Evolutionary conservation across 208 protist species (phyloP), one percentile per base, ranked within the genome.

Genomic region (Balamuthia mandrillaris): DNA sequence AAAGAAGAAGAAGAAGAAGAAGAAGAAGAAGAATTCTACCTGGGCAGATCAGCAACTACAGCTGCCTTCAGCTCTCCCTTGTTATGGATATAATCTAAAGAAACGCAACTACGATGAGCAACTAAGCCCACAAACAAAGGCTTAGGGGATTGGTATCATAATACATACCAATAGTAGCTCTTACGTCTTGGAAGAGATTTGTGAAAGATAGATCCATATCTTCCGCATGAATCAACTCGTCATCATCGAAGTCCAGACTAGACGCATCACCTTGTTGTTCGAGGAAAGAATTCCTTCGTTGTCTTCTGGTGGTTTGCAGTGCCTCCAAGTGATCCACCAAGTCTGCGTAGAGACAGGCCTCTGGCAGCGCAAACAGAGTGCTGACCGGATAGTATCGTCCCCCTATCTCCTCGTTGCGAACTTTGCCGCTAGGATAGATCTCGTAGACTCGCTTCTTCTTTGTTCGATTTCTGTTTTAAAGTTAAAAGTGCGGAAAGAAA

Each of bases 281-380:
- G n/a, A n/a, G n/a, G n/a, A n/a, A n/a, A 44, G 45, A 66, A 4
- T 33, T 21, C 31, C 54, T 24, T 1, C 61, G 1, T 4, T 42
- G 33, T 27, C 58, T 27, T 2, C 42, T 1, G 35, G 33, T 51
- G 47, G 21, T 39, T 70, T 27, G 37, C 2, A 37, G n/a, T 2
- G 42, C 6, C 9, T 89, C 87, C 21, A 90, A 44, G 49, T 84
- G 60, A 24, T 88, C 54, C n/a, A 90, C 81, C 7, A 90, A 37
- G 65, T 90, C 86, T 31, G 49, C 49, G 33, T 89, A 90, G 33
- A 90, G 52, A 49, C 88, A 89, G 18, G 88, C 88, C 68, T 90
- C 88, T 27, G 88, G 88, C 24, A 90, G 63, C 7, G 74, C 87
- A 44, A 90, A 88, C 52, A 90, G 52, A 12, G 88, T 90, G 54